phyloP scores from a whole-genome alignment of 768 basidiomycete genomes.

The Trichaptum fuscoviolaceum region DNA sequence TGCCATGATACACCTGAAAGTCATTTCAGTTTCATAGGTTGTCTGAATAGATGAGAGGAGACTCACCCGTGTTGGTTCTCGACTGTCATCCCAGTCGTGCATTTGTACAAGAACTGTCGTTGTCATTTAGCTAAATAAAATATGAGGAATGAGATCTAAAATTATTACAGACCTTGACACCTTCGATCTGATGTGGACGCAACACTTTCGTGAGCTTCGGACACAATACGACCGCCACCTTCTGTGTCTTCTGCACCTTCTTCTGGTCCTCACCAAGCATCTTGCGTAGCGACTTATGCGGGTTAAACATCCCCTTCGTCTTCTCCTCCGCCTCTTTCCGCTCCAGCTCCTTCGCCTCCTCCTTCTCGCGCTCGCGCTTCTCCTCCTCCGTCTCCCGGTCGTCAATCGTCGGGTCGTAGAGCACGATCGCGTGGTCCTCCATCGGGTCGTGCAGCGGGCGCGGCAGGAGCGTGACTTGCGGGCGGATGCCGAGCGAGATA shows the following conservation, averaged over 20 bases:
- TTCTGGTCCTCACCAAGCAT: constrained; percentile 68
- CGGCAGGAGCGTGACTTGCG: constrained; percentile 74
- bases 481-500: constrained; percentile 79
- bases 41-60: not conserved
- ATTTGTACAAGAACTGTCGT: constrained; percentile 86
- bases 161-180: constrained; percentile 73
- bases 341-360: constrained; percentile 61
- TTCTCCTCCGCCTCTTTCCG: constrained; percentile 63
- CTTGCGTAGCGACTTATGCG: constrained; percentile 85
- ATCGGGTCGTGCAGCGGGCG: constrained; percentile 96
- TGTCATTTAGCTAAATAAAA: constrained; percentile 9
- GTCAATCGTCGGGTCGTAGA: constrained; percentile 96
- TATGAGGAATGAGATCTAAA: constrained; percentile 8
- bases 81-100: constrained; percentile 89
- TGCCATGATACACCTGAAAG: constrained; percentile 94
- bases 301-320: constrained; percentile 72
- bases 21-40: not conserved
- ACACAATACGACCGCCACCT: constrained; percentile 97
- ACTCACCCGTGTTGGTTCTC: constrained; percentile 62
- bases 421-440: constrained; percentile 94
- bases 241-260: constrained; percentile 59
- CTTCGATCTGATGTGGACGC: constrained; percentile 96
- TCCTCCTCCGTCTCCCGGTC: constrained; percentile 89
- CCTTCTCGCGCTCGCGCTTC: constrained; percentile 63
- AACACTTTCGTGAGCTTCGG: constrained; percentile 82